A percentile compares a stretch with the other conserved stretches of the same genome.
phyloP scores from a whole-genome alignment of 306 rosid species.

The Ziziphus jujuba region DNA sequence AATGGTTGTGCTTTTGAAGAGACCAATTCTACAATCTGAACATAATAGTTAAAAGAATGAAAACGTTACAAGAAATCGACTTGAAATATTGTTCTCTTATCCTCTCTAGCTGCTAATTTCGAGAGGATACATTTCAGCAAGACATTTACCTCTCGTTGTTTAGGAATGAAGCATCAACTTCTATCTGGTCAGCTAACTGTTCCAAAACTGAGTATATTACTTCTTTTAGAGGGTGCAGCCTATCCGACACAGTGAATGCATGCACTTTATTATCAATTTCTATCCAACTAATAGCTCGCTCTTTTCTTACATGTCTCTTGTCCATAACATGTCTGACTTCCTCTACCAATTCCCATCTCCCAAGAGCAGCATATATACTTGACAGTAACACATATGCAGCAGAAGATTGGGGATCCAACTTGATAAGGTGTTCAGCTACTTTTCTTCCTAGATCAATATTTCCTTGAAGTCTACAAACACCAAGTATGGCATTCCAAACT shows the following conservation, averaged over 20 bases:
- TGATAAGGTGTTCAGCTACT: constrained; percentile 55
- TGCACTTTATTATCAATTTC: constrained; percentile 55
- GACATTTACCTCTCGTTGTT: constrained; percentile 31
- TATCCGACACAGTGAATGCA: constrained; percentile 54
- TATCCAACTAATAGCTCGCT: constrained; percentile 52
- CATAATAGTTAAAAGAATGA: constrained; percentile 9
- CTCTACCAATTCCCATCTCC: constrained; percentile 62
- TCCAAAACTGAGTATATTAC: constrained; percentile 53
- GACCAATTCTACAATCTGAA: constrained; percentile 28
- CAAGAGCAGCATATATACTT: constrained; percentile 54
- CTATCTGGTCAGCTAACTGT: constrained; percentile 51
- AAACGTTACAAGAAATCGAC: constrained; percentile 13
- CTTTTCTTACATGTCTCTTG: constrained; percentile 49
- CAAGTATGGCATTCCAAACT: constrained; percentile 57
- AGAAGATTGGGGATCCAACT: constrained; percentile 58
- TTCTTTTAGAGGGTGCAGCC: constrained; percentile 56
- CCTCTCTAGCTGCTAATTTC: constrained; percentile 27
- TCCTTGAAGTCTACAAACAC: constrained; percentile 54
- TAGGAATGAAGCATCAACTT: constrained; percentile 33
- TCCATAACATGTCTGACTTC: constrained; percentile 58
- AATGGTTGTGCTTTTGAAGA: constrained; percentile 23
- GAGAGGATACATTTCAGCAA: constrained; percentile 14
- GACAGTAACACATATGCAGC: constrained; percentile 55
- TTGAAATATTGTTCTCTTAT: constrained; percentile 17
- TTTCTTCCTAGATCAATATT: constrained; percentile 54